Percentiles rank a stretch among this genome's conserved stretches.
Evolutionary conservation across 352 stramenopile species (phyloP).

Genomic region (Globisporangium iwayamae): DNA sequence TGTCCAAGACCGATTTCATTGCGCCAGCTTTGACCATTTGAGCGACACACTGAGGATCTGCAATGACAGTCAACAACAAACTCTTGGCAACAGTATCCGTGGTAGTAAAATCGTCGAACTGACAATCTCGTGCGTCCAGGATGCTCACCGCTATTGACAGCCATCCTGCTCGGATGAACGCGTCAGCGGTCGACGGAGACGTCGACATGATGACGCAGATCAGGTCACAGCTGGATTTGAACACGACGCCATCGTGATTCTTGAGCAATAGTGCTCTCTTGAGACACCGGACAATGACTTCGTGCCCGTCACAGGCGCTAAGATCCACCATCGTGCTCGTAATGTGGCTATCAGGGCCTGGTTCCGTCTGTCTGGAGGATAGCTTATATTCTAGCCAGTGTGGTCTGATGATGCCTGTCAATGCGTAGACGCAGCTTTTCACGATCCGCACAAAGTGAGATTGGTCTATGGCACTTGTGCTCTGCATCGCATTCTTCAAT

Average conservation of each 20-base stretch:
- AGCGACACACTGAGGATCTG: background rate
- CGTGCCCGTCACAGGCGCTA: slow-evolving; percentile 15
- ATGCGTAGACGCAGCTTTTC: slow-evolving; percentile 27
- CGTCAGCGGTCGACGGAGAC: background rate
- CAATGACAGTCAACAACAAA: background rate
- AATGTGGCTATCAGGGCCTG: background rate
- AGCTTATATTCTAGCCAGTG: background rate
- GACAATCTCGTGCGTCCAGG: background rate
- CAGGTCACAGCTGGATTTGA: slow-evolving; percentile 19
- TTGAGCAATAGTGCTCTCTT: slow-evolving; percentile 19
- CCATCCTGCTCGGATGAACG: slow-evolving; percentile 8
- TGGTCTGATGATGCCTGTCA: slow-evolving; percentile 21
- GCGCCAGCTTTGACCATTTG: slow-evolving; percentile 1
- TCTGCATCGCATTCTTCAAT: slow-evolving; percentile 26
- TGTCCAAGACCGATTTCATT: slow-evolving; percentile 3
- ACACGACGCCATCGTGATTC: slow-evolving; percentile 7
- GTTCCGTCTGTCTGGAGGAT: background rate
- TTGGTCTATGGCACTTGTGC: slow-evolving; percentile 18
- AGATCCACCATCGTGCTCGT: background rate
- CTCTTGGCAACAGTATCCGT: slow-evolving; percentile 1
- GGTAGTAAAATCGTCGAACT: background rate
- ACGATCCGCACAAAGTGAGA: slow-evolving; percentile 27
- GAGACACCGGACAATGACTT: slow-evolving; percentile 23
- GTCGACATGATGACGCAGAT: background rate
- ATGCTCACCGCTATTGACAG: slow-evolving; percentile 9